These are phyloP conservation scores for Oryza glumipatula DNA, from an alignment of 176 grass and related monocot genomes.

Conservation along the genomic window DNA sequence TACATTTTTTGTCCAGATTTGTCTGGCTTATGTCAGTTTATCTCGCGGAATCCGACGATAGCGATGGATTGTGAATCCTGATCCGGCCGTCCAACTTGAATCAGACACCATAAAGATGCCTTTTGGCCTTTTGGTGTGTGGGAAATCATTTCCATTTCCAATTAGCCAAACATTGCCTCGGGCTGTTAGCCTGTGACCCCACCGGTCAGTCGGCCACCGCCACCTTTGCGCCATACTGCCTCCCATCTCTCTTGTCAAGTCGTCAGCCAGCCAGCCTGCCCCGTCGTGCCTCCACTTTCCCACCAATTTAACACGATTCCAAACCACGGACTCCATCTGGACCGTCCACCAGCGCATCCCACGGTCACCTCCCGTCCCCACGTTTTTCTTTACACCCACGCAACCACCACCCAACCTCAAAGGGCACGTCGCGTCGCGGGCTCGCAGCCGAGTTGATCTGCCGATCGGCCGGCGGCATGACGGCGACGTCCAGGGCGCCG, in stretches of 20 bases:
- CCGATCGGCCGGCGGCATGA: slow-evolving; percentile 36
- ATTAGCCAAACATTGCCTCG: too few relatives aligned
- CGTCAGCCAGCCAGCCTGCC: too few relatives aligned
- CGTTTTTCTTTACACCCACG: slow-evolving; percentile 46
- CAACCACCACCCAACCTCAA: slow-evolving; percentile 31
- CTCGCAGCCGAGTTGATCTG: background rate
- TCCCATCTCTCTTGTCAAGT: background rate
- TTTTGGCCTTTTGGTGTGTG: too few relatives aligned
- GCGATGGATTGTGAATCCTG: too few relatives aligned
- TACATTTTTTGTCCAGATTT: too few relatives aligned
- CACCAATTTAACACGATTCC: slow-evolving; percentile 5
- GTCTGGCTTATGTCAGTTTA: too few relatives aligned
- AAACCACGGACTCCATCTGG: background rate
- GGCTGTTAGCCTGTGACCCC: background rate
- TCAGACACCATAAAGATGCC: too few relatives aligned
- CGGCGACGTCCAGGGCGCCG: slow-evolving; percentile 54
- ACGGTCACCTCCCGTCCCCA: slow-evolving; percentile 9
- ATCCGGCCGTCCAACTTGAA: too few relatives aligned
- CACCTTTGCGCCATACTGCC: background rate
- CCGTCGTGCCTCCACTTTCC: slow-evolving; percentile 37
- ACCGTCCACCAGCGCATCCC: background rate
- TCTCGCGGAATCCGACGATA: too few relatives aligned
- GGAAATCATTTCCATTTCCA: too few relatives aligned
- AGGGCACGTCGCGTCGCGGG: background rate
- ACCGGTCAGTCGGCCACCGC: background rate